phyloP scores from a whole-genome alignment of 495 filamentous ascomycete species.

The Neurospora sp. region DNA sequence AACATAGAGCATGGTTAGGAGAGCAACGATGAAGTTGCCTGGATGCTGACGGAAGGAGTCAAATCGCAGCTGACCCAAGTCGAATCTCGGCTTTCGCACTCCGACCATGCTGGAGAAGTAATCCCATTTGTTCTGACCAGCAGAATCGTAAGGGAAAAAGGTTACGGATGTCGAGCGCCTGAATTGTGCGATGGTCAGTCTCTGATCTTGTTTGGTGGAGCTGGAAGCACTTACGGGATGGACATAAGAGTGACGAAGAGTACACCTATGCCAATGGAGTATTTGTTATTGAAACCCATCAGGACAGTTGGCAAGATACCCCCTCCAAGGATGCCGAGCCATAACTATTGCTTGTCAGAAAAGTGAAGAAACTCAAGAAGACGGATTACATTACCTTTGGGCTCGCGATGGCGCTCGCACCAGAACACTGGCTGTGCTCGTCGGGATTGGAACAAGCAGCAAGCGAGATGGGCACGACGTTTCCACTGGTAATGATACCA shows the following conservation, averaged over 20 bases:
- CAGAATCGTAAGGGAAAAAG: slow-evolving; percentile 61
- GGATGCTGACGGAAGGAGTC: neutral
- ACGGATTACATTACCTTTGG: slow-evolving; percentile 38
- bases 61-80: neutral
- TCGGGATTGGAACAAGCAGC: slow-evolving; percentile 51
- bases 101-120: slow-evolving; percentile 50
- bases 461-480: slow-evolving; percentile 53
- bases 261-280: slow-evolving; percentile 76
- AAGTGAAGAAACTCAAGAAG: neutral
- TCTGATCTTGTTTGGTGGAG: neutral
- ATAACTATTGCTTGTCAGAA: slow-evolving; percentile 39
- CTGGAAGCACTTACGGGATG: slow-evolving; percentile 47
- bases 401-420: slow-evolving; percentile 50
- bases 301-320: slow-evolving; percentile 64
- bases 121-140: slow-evolving; percentile 55
- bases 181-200: neutral
- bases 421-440: slow-evolving; percentile 24
- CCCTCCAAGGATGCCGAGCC: slow-evolving; percentile 72
- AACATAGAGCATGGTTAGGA: slow-evolving; percentile 80
- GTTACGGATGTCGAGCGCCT: slow-evolving; percentile 60
- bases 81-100: neutral
- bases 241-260: slow-evolving; percentile 69
- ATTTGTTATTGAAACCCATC: slow-evolving; percentile 74
- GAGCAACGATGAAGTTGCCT: slow-evolving; percentile 57
- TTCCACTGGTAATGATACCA: slow-evolving; percentile 53